Base-by-base conservation (phyloP, 257 asterid species). In the Coffea canephora region DNA sequence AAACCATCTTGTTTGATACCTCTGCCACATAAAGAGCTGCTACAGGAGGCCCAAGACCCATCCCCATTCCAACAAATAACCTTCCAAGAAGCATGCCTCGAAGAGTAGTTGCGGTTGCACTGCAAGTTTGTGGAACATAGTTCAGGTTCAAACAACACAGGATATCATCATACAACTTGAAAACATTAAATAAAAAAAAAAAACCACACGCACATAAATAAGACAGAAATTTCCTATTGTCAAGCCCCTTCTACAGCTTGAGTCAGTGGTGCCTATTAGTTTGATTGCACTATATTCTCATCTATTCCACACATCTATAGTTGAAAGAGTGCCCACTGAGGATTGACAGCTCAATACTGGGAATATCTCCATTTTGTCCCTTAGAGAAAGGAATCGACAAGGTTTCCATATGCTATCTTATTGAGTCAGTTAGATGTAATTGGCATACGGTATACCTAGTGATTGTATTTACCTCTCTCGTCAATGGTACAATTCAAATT, bases 31-130 rank as follows among this genome's bases (percentile, higher is more conserved):
- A 95, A 75, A 95, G 94, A 59, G 98, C 94, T 31, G 98, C 97
- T 78, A 95, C 97, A 55, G 98, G 91, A 78, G 98, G 98, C 69
- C 98, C 97, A 84, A 95, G 87, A 79, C 98, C 98, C 96, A 95
- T 93, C 79, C 98, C 98, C 45, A 86, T 82, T 80, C 98, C 98
- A 61, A 93, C 97, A 67, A 93, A 78, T 69, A 95, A 88, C 87
- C 98, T 90, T 69, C 98, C 98, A 65, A 93, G 87, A 86, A 95
- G 98, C 98, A 95, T 95, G 78, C 91, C 94, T 69, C 86, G 90
- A 71, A 95, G 93, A 82, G 94, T 80, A 84, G 82, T 90, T 74
- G 98, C 76, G 64, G 93, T 79, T 80, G 97, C 97, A 88, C 97
- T 93, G 91, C 52, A 70, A 80, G 68, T 81, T 79, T 67, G 75